phyloP scores from a whole-genome alignment of 192 early-diverging fungal species.

The Gryganskiella cystojenkinii region DNA sequence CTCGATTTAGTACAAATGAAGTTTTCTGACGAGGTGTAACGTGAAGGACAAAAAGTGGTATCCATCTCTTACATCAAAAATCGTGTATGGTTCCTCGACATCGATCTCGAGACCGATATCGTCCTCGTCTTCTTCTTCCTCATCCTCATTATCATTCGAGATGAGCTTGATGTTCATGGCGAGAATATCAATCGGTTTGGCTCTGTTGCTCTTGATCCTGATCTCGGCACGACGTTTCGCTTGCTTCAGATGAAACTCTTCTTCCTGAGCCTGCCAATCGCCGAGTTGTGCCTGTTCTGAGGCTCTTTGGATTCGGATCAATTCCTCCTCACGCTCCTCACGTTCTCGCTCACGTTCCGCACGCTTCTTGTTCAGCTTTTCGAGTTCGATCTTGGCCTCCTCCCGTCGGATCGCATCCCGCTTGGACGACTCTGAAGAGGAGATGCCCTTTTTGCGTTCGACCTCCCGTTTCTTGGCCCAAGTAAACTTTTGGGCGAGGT shows the following conservation, averaged over 20 bases:
- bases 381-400: slow-evolving; percentile 81
- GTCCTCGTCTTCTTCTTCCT: slow-evolving; percentile 73
- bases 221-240: slow-evolving; percentile 93
- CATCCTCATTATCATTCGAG: slow-evolving; percentile 72
- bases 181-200: slow-evolving; percentile 93
- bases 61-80: slow-evolving; percentile 71
- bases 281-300: slow-evolving; percentile 89
- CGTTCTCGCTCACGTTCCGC: slow-evolving; percentile 85
- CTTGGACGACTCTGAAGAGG: slow-evolving; percentile 62
- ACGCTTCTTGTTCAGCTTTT: slow-evolving; percentile 82
- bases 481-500: slow-evolving; percentile 87
- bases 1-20: not conserved
- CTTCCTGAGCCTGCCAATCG: slow-evolving; percentile 96
- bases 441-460: slow-evolving; percentile 77
- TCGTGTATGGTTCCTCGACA: slow-evolving; percentile 87
- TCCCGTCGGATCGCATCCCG: slow-evolving; percentile 63
- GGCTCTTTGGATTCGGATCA: slow-evolving; percentile 77
- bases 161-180: slow-evolving; percentile 90
- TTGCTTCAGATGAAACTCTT: slow-evolving; percentile 92
- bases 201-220: slow-evolving; percentile 85
- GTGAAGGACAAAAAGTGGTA: not conserved
- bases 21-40: not conserved
- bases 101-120: slow-evolving; percentile 81
- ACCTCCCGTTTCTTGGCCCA: slow-evolving; percentile 95
- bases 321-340: slow-evolving; percentile 84